These are phyloP conservation scores for Suillus placidus DNA, from an alignment of 768 basidiomycete genomes.

Conservation along the genomic window DNA sequence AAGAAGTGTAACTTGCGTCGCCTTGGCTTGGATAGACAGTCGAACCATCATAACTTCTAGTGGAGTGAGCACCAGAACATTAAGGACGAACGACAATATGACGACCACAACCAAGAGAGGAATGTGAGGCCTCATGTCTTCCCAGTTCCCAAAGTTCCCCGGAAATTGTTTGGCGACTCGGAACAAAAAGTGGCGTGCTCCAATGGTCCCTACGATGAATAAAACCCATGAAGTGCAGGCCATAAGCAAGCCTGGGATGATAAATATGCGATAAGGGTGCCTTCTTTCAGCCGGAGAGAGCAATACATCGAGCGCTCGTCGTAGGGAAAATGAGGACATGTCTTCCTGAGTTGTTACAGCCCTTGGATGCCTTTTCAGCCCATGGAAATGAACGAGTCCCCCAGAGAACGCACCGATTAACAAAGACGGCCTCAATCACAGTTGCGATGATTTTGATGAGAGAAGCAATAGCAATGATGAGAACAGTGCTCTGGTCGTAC, in stretches of 20 bases:
- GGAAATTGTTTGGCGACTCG: background rate
- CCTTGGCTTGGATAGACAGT: background rate
- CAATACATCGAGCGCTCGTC: constrained; percentile 3
- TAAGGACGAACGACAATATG: background rate
- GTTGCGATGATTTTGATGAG: background rate
- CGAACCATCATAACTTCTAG: constrained; percentile 27
- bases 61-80: constrained; percentile 22
- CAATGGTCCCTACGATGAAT: background rate
- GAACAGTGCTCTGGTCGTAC: background rate
- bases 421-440: background rate
- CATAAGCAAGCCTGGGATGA: background rate
- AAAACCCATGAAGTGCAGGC: background rate
- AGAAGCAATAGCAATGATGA: constrained; percentile 1
- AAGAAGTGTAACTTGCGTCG: background rate
- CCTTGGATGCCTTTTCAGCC: background rate
- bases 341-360: background rate
- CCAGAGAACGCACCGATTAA: constrained; percentile 5
- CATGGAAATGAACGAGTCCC: background rate
- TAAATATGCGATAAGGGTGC: constrained; percentile 3
- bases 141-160: background rate
- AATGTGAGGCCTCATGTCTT: constrained; percentile 6
- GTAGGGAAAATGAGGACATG: background rate
- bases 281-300: constrained; percentile 3
- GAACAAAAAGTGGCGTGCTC: constrained; percentile 1
- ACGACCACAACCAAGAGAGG: constrained; percentile 19